Percentiles rank a stretch among this genome's conserved stretches.
phyloP scores from a whole-genome alignment of 495 filamentous ascomycete genomes.

The Aspergillus bertholletiae region DNA sequence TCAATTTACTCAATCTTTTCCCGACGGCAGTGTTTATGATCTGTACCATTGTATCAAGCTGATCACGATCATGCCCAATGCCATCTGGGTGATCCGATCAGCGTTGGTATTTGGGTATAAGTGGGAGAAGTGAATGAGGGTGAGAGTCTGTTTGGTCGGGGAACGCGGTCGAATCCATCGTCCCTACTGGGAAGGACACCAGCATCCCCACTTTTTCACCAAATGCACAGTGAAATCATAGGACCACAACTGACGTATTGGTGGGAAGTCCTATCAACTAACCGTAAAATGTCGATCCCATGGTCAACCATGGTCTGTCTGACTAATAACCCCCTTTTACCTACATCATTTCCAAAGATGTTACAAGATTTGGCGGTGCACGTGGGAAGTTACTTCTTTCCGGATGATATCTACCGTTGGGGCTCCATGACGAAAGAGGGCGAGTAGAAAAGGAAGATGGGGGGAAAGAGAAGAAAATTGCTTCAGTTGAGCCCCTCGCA shows the following conservation, averaged over 20 bases:
- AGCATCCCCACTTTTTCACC: neutral
- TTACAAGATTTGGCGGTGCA: neutral
- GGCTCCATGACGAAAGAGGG: neutral
- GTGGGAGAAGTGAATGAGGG: no score
- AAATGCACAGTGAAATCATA: slow-evolving; percentile 24
- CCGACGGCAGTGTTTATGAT: neutral
- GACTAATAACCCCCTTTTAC: neutral
- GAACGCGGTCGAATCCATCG: neutral
- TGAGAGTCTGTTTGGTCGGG: no score
- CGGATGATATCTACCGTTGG: neutral
- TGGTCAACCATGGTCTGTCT: neutral
- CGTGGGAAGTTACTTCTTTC: neutral
- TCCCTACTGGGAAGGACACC: neutral
- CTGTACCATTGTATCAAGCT: neutral
- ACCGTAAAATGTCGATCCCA: neutral
- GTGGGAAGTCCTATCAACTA: slow-evolving; percentile 3
- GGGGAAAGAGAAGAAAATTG: neutral
- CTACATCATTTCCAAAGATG: slow-evolving; percentile 4
- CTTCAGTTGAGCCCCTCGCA: no score
- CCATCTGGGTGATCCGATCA: neutral
- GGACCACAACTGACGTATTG: slow-evolving; percentile 21
- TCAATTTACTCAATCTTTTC: neutral
- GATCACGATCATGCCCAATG: neutral
- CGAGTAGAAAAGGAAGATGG: neutral
- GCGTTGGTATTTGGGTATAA: no score